Evolutionary conservation across 768 basidiomycete genomes (phyloP).

Genomic region (Mycena capillaripes): DNA sequence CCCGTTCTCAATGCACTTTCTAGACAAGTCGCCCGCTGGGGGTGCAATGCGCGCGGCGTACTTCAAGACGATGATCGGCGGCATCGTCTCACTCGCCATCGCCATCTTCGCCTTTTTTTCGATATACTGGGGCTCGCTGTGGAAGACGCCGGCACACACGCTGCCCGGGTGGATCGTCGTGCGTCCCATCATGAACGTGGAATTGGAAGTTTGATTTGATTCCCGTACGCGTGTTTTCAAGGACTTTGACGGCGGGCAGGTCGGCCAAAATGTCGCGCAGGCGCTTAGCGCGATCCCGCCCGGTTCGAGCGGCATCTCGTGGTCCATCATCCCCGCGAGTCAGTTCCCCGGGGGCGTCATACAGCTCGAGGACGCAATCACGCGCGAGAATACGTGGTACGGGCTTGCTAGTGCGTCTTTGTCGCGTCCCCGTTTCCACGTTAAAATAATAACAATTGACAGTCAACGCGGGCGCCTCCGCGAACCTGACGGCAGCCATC

Average conservation of each 20-base stretch:
- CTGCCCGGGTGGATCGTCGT: conserved; percentile 72
- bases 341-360: conserved; percentile 59
- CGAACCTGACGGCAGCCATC: conserved; percentile 54
- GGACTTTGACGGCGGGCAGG: conserved; percentile 72
- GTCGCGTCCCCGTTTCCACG: not conserved
- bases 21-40: conserved; percentile 44
- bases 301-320: conserved; percentile 55
- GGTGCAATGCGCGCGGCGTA: conserved; percentile 55
- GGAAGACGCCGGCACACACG: conserved; percentile 57
- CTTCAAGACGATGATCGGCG: conserved; percentile 57
- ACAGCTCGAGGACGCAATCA: conserved; percentile 59
- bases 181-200: conserved; percentile 38
- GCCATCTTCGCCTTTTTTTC: conserved; percentile 65
- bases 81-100: conserved; percentile 53
- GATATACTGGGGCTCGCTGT: conserved; percentile 74
- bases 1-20: conserved; percentile 41
- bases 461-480: conserved; percentile 59
- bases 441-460: not conserved
- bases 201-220: no score
- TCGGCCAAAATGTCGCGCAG: conserved; percentile 62
- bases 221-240: conserved; percentile 35
- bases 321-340: conserved; percentile 57
- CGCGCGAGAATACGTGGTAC: conserved; percentile 67
- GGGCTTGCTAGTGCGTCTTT: conserved; percentile 63
- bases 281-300: conserved; percentile 50